Evolutionary conservation across 805 yeast species (phyloP).

Genomic region (Candida dajiaensis): DNA sequence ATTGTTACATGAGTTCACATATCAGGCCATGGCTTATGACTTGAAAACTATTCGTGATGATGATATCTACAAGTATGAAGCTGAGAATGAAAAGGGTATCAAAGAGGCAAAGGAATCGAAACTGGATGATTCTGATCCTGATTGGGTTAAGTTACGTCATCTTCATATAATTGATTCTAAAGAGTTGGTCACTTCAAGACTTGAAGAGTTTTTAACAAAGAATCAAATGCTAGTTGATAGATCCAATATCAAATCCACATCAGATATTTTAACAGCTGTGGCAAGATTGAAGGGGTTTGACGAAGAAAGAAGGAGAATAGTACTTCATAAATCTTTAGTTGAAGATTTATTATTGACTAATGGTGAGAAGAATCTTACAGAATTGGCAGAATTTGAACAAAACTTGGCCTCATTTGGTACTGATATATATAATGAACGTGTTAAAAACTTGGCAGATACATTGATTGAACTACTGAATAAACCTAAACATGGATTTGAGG

Average conservation of each 20-base stretch:
- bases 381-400: constrained; percentile 82
- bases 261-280: constrained; percentile 71
- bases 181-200: constrained; percentile 49
- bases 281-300: constrained; percentile 65
- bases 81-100: constrained; percentile 48
- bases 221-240: constrained; percentile 74
- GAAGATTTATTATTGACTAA: constrained; percentile 61
- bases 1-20: constrained; percentile 80
- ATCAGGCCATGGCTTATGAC: constrained; percentile 91
- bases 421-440: constrained; percentile 59
- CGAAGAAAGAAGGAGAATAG: constrained; percentile 55
- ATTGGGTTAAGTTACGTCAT: constrained; percentile 69
- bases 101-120: constrained; percentile 39
- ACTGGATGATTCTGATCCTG: constrained; percentile 56
- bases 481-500: constrained; percentile 46
- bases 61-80: constrained; percentile 45
- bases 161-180: constrained; percentile 71
- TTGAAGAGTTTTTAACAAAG: constrained; percentile 60
- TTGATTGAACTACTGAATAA: constrained; percentile 50
- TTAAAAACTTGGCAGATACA: constrained; percentile 53
- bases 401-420: constrained; percentile 68
- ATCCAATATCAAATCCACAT: constrained; percentile 53
- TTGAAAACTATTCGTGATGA: constrained; percentile 35
- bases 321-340: constrained; percentile 53
- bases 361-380: constrained; percentile 54